phyloP scores from a whole-genome alignment of 75 land plant species.

The Picea sitchensis region DNA sequence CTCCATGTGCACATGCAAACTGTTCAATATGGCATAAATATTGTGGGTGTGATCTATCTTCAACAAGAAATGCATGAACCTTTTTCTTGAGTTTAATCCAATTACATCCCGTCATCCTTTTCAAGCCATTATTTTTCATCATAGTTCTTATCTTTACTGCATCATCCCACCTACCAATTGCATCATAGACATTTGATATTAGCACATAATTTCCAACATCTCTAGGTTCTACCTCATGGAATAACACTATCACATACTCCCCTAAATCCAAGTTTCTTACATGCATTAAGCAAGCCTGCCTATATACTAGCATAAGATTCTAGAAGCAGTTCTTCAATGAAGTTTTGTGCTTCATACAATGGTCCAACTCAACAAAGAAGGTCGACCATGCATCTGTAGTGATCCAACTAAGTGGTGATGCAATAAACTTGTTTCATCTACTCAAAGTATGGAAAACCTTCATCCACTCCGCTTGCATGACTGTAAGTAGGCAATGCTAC shows the following conservation, averaged over 20 bases:
- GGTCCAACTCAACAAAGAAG: conserved; percentile 5
- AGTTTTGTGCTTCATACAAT: conserved; percentile 5
- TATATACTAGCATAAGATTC: background rate
- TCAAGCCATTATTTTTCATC: no score
- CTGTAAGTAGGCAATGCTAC: conserved; percentile 10
- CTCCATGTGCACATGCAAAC: no score
- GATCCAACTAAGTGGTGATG: conserved; percentile 3
- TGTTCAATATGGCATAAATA: no score
- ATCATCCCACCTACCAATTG: no score
- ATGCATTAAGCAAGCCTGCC: conserved; percentile 3
- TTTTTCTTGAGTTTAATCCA: no score
- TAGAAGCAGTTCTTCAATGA: background rate
- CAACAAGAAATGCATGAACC: no score
- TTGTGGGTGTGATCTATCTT: no score
- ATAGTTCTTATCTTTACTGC: no score
- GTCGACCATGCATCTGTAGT: conserved; percentile 10
- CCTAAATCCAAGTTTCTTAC: background rate
- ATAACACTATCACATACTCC: background rate
- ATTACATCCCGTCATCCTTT: no score
- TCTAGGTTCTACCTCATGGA: no score
- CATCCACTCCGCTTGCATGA: background rate
- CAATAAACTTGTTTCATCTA: conserved; percentile 3
- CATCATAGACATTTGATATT: no score
- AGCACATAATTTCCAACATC: no score
- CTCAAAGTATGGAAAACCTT: background rate